Evolutionary conservation across 2,329 filamentous ascomycete species (phyloP).

Genomic region (Berkeleyomyces basicola): DNA sequence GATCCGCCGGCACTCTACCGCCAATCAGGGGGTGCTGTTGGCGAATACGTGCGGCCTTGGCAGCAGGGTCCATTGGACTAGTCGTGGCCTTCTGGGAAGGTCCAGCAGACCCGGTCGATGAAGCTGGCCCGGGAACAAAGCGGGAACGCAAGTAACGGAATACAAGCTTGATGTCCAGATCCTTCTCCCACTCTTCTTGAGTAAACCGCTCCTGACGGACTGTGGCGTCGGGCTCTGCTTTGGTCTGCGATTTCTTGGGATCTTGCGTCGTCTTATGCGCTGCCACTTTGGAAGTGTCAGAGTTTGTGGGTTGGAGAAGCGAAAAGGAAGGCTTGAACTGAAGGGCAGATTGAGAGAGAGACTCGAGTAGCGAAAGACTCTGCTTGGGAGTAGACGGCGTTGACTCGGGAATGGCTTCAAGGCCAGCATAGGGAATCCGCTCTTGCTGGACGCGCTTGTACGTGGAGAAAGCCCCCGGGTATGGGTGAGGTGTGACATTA

Average conservation of each 20-base stretch:
- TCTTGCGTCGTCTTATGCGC: not conserved
- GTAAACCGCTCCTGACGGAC: conserved; percentile 26
- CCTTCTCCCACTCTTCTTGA: conserved; percentile 82
- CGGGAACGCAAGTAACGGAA: conserved; percentile 73
- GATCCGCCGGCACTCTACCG: conserved; percentile 35
- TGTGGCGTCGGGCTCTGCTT: not conserved
- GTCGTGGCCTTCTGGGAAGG: conserved; percentile 32
- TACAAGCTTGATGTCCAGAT: conserved; percentile 79
- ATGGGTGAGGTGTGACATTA: conserved; percentile 52
- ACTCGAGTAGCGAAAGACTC: conserved; percentile 11
- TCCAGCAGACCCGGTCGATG: conserved; percentile 26
- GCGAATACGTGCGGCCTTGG: conserved; percentile 67
- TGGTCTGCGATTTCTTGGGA: not conserved
- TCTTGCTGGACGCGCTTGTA: conserved; percentile 51
- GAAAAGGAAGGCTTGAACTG: conserved; percentile 14
- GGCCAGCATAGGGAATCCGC: conserved; percentile 60
- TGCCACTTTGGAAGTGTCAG: conserved; percentile 15
- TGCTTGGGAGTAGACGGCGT: conserved; percentile 14
- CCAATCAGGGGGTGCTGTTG: conserved; percentile 79
- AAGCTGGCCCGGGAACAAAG: conserved; percentile 37
- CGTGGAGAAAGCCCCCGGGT: conserved; percentile 77
- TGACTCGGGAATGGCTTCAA: conserved; percentile 46
- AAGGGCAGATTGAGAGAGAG: conserved; percentile 8
- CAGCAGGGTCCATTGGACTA: conserved; percentile 47
- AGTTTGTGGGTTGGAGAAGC: conserved; percentile 17